These are phyloP conservation scores for Cordyceps javanica DNA, from an alignment of 2,329 filamentous ascomycete genomes.

Conservation along the genomic window DNA sequence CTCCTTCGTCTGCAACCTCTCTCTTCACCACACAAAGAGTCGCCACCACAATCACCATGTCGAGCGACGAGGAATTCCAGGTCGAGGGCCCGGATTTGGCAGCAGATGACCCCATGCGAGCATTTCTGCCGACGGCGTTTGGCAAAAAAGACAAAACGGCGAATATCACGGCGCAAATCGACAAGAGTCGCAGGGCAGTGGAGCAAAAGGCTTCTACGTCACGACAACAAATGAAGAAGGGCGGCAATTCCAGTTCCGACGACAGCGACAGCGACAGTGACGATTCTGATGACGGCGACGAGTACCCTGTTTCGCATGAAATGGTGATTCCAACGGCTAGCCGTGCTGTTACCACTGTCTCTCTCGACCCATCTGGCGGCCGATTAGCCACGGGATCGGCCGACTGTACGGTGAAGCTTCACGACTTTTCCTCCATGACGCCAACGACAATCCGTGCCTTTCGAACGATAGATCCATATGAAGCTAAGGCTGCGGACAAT, in stretches of 20 bases:
- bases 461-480: conserved; percentile 82
- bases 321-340: conserved; percentile 90
- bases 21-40: neutral
- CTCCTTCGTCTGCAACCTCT: neutral
- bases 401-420: conserved; percentile 85
- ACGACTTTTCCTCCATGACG: conserved; percentile 94
- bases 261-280: conserved; percentile 41
- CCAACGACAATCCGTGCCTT: conserved; percentile 91
- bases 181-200: conserved; percentile 61
- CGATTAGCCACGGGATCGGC: conserved; percentile 85
- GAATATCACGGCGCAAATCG: conserved; percentile 74
- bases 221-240: conserved; percentile 18
- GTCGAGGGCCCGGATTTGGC: conserved; percentile 49
- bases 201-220: conserved; percentile 3
- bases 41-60: conserved; percentile 39
- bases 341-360: conserved; percentile 74
- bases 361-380: conserved; percentile 78
- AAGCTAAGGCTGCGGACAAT: conserved; percentile 60
- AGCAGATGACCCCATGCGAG: conserved; percentile 63
- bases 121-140: conserved; percentile 76
- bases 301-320: conserved; percentile 90
- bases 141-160: conserved; percentile 72
- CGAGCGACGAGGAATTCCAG: conserved; percentile 54
- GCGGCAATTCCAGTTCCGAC: conserved; percentile 40
- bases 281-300: conserved; percentile 68